Conservation (phyloP, 108 stramenopile species). For the Discostella pseudostelligera region DNA sequence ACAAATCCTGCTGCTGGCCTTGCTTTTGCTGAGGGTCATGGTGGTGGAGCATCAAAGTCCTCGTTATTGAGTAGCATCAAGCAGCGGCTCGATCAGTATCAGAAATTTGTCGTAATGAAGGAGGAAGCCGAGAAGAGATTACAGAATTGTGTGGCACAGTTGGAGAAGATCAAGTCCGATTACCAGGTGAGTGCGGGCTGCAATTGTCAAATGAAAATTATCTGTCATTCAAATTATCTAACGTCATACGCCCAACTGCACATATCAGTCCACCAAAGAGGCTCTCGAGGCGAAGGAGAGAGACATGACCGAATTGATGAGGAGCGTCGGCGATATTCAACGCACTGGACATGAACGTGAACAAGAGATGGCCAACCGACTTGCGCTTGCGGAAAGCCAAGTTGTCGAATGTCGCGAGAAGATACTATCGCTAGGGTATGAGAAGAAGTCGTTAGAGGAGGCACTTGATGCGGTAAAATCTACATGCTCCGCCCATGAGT, state of each 20-base stretch:
- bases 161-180: slow-evolving; percentile 16
- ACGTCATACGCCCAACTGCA: too few relatives aligned
- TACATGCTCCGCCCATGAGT: slow-evolving; percentile 1
- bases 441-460: slow-evolving; percentile 32
- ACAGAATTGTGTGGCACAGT: slow-evolving; percentile 4
- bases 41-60: background rate
- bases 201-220: slow-evolving; percentile 1
- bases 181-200: slow-evolving; percentile 13
- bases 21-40: background rate
- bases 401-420: too few relatives aligned
- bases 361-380: too few relatives aligned
- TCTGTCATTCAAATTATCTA: too few relatives aligned
- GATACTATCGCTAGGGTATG: background rate
- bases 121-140: slow-evolving; percentile 5
- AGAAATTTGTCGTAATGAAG: background rate
- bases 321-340: too few relatives aligned
- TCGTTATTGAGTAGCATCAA: background rate
- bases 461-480: slow-evolving; percentile 15
- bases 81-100: background rate
- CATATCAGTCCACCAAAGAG: too few relatives aligned
- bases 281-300: too few relatives aligned
- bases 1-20: too few relatives aligned
- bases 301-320: too few relatives aligned
- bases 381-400: too few relatives aligned
- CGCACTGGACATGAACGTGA: too few relatives aligned